Base-by-base conservation (phyloP, 495 filamentous ascomycete species). In the Podospora bellae-mahoneyi region DNA sequence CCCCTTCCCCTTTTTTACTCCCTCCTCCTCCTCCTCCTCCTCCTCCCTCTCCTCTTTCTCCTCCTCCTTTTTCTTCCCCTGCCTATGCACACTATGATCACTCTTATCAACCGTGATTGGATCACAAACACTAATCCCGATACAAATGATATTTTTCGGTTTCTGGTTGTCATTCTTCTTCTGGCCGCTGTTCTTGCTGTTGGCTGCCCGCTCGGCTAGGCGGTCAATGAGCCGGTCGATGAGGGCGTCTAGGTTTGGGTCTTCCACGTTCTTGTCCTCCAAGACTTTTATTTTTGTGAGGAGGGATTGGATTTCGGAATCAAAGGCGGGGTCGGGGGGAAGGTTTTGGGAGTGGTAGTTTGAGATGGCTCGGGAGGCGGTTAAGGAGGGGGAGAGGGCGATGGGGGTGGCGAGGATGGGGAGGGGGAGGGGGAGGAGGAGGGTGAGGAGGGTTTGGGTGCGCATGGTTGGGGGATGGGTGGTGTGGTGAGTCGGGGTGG, bases 191-290 rank as follows among this genome's bases (percentile, higher is more conserved):
- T 16, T 18, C 18, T 23, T 19, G 39, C 39, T 48, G 34, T 32
- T 20, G 55, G 57, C 34, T 34, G 61, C 5, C 20, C 39, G 39
- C 39, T 48, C 39, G 20, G 65, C 64, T n/a, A 63, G 39, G 59
- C 66, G 68, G n/a, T 44, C 19, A 5, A 56, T 59, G 16, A 69
- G 39, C 39, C 39, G 39, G 39, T 48, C 39, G 39, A 48, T 48
- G 39, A 48, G 39, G 9, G 7, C 15, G 39, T 48, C 39, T 16
- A 48, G 39, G 39, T 48, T 13, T 3, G 39, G 39, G 39, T 48
- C 39, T 13, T 48, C 39, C 13, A 10, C 18, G 39, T 48, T 16
- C 13, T 48, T 48, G 39, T 48, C 39, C 15, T 48, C 39, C 1
- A 48, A 10, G 39, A 16, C 15, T 16, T 48, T 5, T 5, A 48